Conservation (phyloP, 2,329 filamentous ascomycete genomes). For the Botryosphaeria dothidea region DNA sequence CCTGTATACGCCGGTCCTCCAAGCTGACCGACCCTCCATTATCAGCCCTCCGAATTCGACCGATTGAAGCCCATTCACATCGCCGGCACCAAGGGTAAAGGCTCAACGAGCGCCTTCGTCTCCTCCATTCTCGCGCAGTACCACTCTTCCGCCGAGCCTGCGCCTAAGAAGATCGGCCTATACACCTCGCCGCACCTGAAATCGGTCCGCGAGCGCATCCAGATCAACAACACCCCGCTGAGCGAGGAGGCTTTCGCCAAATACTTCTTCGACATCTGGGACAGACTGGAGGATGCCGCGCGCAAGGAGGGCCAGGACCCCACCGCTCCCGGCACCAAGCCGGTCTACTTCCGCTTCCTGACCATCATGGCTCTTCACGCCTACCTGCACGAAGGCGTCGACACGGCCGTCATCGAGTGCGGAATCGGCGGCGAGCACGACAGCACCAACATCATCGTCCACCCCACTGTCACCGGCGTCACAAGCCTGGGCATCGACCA, state of each 20-base stretch:
- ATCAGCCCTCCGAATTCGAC: conserved; percentile 62
- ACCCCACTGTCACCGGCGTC: conserved; percentile 71
- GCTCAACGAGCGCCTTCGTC: conserved; percentile 81
- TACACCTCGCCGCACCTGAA: conserved; percentile 87
- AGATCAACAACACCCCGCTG: conserved; percentile 72
- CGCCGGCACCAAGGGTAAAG: conserved; percentile 93
- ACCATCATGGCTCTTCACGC: conserved; percentile 86
- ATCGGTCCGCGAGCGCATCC: conserved; percentile 80
- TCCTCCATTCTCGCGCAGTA: conserved; percentile 75
- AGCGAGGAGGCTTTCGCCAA: conserved; percentile 67
- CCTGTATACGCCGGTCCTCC: neutral
- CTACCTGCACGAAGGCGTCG: conserved; percentile 74
- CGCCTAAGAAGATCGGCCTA: conserved; percentile 64
- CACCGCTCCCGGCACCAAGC: conserved; percentile 63
- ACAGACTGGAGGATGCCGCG: conserved; percentile 59
- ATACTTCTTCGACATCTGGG: conserved; percentile 87
- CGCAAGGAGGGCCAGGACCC: conserved; percentile 53
- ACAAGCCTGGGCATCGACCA: conserved; percentile 86
- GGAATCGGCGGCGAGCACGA: conserved; percentile 95
- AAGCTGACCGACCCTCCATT: neutral
- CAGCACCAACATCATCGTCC: conserved; percentile 79
- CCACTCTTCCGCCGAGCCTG: conserved; percentile 39
- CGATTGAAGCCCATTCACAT: conserved; percentile 72
- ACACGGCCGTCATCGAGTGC: conserved; percentile 82
- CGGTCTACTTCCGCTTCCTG: conserved; percentile 89